Conservation (phyloP, 2,329 filamentous ascomycete genomes). For the Claviceps quebecensis region DNA sequence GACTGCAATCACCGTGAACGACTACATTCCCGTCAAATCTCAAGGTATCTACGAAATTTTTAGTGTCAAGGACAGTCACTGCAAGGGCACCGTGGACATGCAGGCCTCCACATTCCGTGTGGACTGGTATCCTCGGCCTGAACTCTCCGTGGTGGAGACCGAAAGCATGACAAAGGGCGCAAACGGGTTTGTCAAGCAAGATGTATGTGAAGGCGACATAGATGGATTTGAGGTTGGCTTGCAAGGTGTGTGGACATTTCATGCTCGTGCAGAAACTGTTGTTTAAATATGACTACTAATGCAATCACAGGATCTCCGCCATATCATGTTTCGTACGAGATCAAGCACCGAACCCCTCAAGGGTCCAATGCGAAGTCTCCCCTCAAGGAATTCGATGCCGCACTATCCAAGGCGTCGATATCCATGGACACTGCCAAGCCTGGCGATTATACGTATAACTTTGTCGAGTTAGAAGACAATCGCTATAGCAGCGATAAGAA, state of each 20-base stretch:
- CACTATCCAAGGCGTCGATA: conserved; percentile 61
- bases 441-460: conserved; percentile 75
- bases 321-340: conserved; percentile 69
- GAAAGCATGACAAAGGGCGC: conserved; percentile 40
- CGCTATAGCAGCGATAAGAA: conserved; percentile 67
- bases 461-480: conserved; percentile 68
- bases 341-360: conserved; percentile 55
- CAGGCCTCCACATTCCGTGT: conserved; percentile 64
- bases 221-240: conserved; percentile 75
- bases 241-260: conserved; percentile 40
- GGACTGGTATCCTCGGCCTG: conserved; percentile 72
- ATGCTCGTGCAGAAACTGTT: neutral
- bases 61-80: conserved; percentile 64
- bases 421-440: conserved; percentile 75
- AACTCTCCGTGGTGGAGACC: conserved; percentile 52
- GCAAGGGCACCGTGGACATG: conserved; percentile 66
- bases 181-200: conserved; percentile 53
- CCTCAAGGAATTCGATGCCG: conserved; percentile 61
- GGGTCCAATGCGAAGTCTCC: conserved; percentile 51
- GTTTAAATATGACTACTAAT: conserved; percentile 16
- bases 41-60: conserved; percentile 70
- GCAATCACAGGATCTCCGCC: conserved; percentile 53
- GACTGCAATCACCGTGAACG: conserved; percentile 46
- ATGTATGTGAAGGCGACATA: conserved; percentile 89
- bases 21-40: conserved; percentile 48